phyloP scores from a whole-genome alignment of 2,329 filamentous ascomycete genomes.

The Alternaria ethzedia region DNA sequence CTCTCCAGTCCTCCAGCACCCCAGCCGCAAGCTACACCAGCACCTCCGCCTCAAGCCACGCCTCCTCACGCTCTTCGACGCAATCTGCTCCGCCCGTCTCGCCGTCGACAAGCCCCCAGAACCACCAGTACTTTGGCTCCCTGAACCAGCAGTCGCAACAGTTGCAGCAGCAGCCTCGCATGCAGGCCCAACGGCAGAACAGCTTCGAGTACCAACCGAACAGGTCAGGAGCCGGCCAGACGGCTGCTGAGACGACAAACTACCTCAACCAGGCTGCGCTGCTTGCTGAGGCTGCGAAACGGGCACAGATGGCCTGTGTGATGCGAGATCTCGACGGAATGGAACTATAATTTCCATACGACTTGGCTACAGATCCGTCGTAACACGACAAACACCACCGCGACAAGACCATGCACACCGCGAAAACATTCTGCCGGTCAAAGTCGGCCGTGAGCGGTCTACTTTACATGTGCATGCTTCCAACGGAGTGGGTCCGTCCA shows the following conservation, averaged over 20 bases:
- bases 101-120: slow-evolving; percentile 42
- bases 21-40: slow-evolving; percentile 50
- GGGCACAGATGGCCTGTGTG: slow-evolving; percentile 87
- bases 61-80: slow-evolving; percentile 38
- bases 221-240: slow-evolving; percentile 41
- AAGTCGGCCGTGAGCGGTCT: slow-evolving; percentile 23
- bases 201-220: slow-evolving; percentile 46
- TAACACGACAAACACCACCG: neutral
- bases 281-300: slow-evolving; percentile 89
- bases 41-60: slow-evolving; percentile 50
- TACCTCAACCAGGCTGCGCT: slow-evolving; percentile 84
- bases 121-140: slow-evolving; percentile 42
- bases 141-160: slow-evolving; percentile 38
- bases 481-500: slow-evolving; percentile 23
- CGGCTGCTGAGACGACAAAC: slow-evolving; percentile 57
- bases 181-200: slow-evolving; percentile 34
- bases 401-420: neutral
- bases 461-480: slow-evolving; percentile 13
- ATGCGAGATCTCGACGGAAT: slow-evolving; percentile 84
- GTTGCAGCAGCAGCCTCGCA: slow-evolving; percentile 37
- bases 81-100: slow-evolving; percentile 44
- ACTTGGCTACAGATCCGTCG: neutral
- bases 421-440: slow-evolving; percentile 13
- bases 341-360: slow-evolving; percentile 54
- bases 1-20: slow-evolving; percentile 41